These are phyloP conservation scores for Arabidopsis suecica DNA, from an alignment of 345 rosid genomes.

Conservation along the genomic window DNA sequence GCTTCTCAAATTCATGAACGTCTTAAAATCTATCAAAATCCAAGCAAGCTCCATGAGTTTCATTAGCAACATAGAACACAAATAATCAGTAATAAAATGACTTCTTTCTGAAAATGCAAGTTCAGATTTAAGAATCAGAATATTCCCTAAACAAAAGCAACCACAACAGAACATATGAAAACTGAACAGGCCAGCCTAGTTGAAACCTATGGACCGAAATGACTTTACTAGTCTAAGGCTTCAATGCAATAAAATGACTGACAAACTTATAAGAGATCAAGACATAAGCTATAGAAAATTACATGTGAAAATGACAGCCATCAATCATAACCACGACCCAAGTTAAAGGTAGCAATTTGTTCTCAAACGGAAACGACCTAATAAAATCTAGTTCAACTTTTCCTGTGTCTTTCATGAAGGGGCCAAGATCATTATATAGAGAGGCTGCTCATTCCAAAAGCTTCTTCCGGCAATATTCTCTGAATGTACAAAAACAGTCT, in stretches of 20 bases:
- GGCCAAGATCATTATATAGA: conserved; percentile 65
- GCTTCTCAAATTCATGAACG: conserved; percentile 85
- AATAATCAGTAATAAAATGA: neutral
- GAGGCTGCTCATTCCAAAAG: conserved; percentile 76
- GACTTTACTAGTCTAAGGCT: conserved; percentile 15
- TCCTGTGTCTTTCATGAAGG: conserved; percentile 57
- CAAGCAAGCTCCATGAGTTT: conserved; percentile 44
- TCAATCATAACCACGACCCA: conserved; percentile 90
- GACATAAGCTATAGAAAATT: conserved; percentile 18
- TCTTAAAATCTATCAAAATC: conserved; percentile 73
- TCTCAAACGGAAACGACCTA: conserved; percentile 71
- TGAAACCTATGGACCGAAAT: conserved; percentile 6
- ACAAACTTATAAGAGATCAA: neutral
- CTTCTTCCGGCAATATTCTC: conserved; percentile 66
- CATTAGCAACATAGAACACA: conserved; percentile 29
- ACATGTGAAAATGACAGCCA: conserved; percentile 98
- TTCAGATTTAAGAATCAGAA: conserved; percentile 24
- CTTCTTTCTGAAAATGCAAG: neutral
- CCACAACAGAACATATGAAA: conserved; percentile 2
- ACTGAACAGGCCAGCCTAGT: neutral
- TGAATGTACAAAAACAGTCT: conserved; percentile 53
- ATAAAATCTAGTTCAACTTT: conserved; percentile 68
- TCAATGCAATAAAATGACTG: neutral
- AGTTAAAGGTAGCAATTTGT: conserved; percentile 73
- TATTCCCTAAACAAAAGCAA: neutral